These are phyloP conservation scores for Dichotomopilus funicola DNA, from an alignment of 2,329 filamentous ascomycete species.

Conservation along the genomic window DNA sequence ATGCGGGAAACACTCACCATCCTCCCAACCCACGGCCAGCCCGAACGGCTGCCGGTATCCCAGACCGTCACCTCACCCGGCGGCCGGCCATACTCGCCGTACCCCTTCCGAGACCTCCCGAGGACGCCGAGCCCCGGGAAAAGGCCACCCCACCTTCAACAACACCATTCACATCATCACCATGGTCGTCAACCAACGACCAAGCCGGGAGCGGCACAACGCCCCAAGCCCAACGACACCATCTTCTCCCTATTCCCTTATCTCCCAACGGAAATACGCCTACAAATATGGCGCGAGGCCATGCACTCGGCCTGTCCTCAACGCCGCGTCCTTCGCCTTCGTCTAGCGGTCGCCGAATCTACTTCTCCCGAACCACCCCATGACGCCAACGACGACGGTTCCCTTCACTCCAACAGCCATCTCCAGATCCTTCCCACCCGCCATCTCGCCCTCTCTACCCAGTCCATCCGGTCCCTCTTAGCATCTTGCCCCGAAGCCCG, in stretches of 20 bases:
- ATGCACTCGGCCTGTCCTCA: not conserved
- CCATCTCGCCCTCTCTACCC: slow-evolving; percentile 2
- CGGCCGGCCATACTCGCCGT: slow-evolving; percentile 7
- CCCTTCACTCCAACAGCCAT: not conserved
- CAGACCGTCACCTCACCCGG: not conserved
- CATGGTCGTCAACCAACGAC: not conserved
- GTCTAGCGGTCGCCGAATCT: not conserved
- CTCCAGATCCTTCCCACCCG: slow-evolving; percentile 4
- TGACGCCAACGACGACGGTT: not conserved
- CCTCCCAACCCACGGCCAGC: not conserved
- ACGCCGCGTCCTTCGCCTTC: slow-evolving; percentile 3
- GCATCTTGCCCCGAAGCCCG: slow-evolving; percentile 6
- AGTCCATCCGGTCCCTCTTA: not conserved
- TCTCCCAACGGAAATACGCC: slow-evolving; percentile 10
- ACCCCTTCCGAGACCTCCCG: slow-evolving; percentile 5
- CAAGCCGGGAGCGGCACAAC: not conserved
- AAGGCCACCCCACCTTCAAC: too few relatives aligned
- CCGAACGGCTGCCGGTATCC: not conserved
- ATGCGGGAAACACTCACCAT: not conserved
- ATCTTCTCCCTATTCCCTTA: slow-evolving; percentile 5
- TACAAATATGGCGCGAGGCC: slow-evolving; percentile 5
- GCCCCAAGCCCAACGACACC: not conserved
- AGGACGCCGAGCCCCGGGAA: not conserved
- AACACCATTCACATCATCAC: not conserved
- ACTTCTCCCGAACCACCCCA: not conserved